Conservation (phyloP, 495 filamentous ascomycete species). For the Talaromyces adpressus region DNA sequence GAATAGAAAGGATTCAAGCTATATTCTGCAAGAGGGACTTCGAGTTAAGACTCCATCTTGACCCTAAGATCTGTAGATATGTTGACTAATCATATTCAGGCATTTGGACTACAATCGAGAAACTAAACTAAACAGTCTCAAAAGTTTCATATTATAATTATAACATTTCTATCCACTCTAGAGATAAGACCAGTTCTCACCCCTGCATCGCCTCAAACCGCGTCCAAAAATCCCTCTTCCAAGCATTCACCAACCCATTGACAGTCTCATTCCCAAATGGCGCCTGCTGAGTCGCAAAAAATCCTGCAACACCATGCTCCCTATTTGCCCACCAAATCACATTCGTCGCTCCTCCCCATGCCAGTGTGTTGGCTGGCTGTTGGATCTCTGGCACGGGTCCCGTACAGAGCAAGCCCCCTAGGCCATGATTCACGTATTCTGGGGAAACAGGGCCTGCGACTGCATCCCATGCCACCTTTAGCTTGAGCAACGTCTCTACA, state of each 20-base stretch:
- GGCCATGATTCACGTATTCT: background rate
- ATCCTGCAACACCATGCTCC: background rate
- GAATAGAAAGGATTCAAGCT: too few species aligned
- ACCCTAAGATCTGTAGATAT: too few species aligned
- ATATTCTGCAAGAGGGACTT: too few species aligned
- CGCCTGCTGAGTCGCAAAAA: background rate
- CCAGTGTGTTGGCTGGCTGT: background rate
- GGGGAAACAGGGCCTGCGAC: background rate
- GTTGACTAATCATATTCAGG: too few species aligned
- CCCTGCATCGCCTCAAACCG: background rate
- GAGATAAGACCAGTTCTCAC: too few species aligned
- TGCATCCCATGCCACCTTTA: background rate
- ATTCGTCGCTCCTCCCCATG: background rate
- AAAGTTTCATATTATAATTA: too few species aligned
- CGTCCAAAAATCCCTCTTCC: background rate
- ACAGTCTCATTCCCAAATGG: background rate
- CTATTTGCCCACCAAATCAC: background rate
- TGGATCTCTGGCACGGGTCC: background rate
- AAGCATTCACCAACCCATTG: background rate
- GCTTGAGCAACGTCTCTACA: background rate
- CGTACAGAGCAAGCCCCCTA: background rate
- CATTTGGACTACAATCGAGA: too few species aligned
- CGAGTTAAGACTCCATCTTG: too few species aligned
- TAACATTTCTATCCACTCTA: too few species aligned
- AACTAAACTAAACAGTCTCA: too few species aligned